Evolutionary conservation across 2,329 filamentous ascomycete species (phyloP).

Genomic region (Saccharata proteae): DNA sequence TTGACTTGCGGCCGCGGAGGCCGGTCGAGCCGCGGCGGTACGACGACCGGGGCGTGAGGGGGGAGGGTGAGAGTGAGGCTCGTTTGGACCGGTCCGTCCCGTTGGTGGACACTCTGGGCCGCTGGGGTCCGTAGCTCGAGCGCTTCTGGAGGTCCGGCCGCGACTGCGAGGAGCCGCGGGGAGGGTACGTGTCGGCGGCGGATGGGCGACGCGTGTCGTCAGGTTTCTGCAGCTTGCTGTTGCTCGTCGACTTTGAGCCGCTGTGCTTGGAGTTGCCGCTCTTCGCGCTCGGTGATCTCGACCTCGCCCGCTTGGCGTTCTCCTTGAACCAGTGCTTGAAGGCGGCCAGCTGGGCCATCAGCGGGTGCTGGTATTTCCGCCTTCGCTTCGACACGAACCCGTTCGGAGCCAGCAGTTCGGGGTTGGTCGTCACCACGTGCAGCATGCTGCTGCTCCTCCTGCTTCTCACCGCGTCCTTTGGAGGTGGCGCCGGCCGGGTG

Average conservation of each 20-base stretch:
- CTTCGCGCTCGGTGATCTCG: constrained; percentile 11
- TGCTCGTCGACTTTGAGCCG: constrained; percentile 17
- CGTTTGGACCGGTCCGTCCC: constrained; percentile 34
- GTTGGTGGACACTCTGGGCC: constrained; percentile 32
- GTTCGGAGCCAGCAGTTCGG: constrained; percentile 46
- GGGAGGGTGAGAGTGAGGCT: constrained; percentile 74
- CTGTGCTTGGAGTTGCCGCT: constrained; percentile 6
- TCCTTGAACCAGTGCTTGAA: constrained; percentile 65
- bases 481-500: constrained; percentile 67
- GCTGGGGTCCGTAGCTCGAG: constrained; percentile 25
- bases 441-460: constrained; percentile 73
- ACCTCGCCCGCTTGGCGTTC: constrained; percentile 45
- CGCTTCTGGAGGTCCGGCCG: constrained; percentile 26
- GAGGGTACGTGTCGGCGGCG: constrained; percentile 19
- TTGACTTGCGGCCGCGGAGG: constrained; percentile 84
- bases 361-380: constrained; percentile 48
- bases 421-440: constrained; percentile 65
- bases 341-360: constrained; percentile 54
- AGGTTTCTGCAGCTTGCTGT: constrained; percentile 19
- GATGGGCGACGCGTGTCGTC: constrained; percentile 19
- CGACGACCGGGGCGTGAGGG: constrained; percentile 76
- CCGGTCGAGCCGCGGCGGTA: constrained; percentile 74
- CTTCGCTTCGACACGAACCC: constrained; percentile 42
- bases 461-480: constrained; percentile 60
- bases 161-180: constrained; percentile 20